Percentiles rank a stretch among this genome's conserved stretches.
Conservation (phyloP, 202 grass and related monocot species). For the Dendrocalamus latiflorus region DNA sequence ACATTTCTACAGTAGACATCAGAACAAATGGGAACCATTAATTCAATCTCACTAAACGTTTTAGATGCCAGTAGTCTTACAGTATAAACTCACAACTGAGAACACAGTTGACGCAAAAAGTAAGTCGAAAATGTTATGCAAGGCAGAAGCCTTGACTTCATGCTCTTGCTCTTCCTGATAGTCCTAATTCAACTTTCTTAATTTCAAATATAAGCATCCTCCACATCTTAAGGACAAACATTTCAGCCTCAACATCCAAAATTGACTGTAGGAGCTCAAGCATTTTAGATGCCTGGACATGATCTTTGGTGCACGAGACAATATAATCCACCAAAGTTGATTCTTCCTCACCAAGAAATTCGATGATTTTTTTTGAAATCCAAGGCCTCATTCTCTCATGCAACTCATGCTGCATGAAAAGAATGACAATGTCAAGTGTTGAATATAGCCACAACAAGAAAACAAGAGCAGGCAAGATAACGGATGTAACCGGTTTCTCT, state of each 20-base stretch:
- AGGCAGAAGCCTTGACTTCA: too few relatives aligned
- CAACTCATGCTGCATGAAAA: conserved; percentile 65
- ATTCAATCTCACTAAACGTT: not conserved
- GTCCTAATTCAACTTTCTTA: conserved; percentile 83
- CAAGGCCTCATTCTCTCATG: conserved; percentile 96
- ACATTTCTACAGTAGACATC: too few relatives aligned
- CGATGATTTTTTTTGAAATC: conserved; percentile 97
- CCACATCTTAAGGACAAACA: conserved; percentile 99
- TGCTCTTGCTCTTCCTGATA: conserved; percentile 45
- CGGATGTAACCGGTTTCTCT: too few relatives aligned
- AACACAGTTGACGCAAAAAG: conserved; percentile 24
- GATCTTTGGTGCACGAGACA: conserved; percentile 91
- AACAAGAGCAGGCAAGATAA: not conserved
- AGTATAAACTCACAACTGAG: conserved; percentile 9
- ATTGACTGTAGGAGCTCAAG: conserved; percentile 88
- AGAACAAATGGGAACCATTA: too few relatives aligned
- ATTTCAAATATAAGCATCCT: conserved; percentile 99
- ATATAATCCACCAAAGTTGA: conserved; percentile 95
- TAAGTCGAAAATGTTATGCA: conserved; percentile 33
- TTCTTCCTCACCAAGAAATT: conserved; percentile 98
- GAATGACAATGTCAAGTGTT: not conserved
- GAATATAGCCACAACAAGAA: not conserved
- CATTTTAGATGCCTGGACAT: conserved; percentile 85
- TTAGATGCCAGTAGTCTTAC: conserved; percentile 11
- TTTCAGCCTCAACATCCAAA: conserved; percentile 89